These are phyloP conservation scores for Crepidotus variabilis DNA, from an alignment of 768 basidiomycete genomes.

Conservation along the genomic window DNA sequence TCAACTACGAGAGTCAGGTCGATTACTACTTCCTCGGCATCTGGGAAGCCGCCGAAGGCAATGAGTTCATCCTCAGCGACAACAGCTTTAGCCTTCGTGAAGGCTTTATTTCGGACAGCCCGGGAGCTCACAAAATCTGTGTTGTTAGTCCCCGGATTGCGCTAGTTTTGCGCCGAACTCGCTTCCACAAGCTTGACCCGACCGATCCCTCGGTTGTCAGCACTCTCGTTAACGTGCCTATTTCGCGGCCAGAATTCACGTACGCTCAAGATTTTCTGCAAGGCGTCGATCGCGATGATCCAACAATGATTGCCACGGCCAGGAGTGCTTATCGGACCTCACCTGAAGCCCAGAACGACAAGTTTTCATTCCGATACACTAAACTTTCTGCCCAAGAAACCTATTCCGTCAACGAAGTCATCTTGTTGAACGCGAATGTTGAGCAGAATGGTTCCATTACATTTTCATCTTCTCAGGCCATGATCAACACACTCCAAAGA, in stretches of 20 bases:
- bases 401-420: slow-evolving; percentile 23
- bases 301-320: slow-evolving; percentile 2
- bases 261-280: slow-evolving; percentile 11
- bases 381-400: slow-evolving; percentile 24
- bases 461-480: slow-evolving; percentile 18
- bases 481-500: slow-evolving; percentile 18
- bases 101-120: slow-evolving; percentile 19
- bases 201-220: slow-evolving; percentile 20
- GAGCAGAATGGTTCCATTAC: slow-evolving; percentile 19
- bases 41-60: slow-evolving; percentile 28
- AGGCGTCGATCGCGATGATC: slow-evolving; percentile 7
- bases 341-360: slow-evolving; percentile 17
- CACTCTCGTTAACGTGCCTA: slow-evolving; percentile 19
- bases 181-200: slow-evolving; percentile 10
- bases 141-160: slow-evolving; percentile 31
- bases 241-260: slow-evolving; percentile 9
- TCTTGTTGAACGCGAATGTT: slow-evolving; percentile 22
- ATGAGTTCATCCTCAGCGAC: slow-evolving; percentile 29
- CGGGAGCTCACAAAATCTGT: slow-evolving; percentile 25
- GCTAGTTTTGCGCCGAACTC: slow-evolving; percentile 23
- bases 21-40: slow-evolving; percentile 28
- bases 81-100: slow-evolving; percentile 32
- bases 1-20: slow-evolving; percentile 23
- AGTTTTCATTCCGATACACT: slow-evolving; percentile 24
- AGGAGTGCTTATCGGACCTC: slow-evolving; percentile 17